Evolutionary conservation across 2,329 filamentous ascomycete genomes (phyloP).

Genomic region (Colletotrichum simmondsii): DNA sequence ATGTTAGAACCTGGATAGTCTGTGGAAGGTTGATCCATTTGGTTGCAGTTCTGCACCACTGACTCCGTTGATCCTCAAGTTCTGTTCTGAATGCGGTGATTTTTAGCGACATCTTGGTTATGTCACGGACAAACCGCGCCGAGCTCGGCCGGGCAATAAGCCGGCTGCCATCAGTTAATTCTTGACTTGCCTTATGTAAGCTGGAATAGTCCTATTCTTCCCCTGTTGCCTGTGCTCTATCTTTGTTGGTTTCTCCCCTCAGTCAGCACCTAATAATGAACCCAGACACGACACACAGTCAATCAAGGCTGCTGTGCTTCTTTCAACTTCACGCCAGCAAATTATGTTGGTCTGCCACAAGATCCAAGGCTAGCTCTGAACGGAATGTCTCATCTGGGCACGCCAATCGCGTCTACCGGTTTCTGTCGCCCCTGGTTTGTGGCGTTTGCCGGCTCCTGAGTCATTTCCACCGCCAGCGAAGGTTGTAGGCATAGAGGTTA

Average conservation of each 20-base stretch:
- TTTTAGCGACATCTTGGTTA: no score
- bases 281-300: background rate
- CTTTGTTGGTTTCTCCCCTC: background rate
- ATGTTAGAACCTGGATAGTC: background rate
- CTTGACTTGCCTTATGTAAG: background rate
- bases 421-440: background rate
- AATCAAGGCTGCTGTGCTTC: background rate
- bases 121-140: no score
- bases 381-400: background rate
- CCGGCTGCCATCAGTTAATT: background rate
- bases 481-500: background rate
- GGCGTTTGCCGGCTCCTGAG: slow-evolving; percentile 3
- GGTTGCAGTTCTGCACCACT: background rate
- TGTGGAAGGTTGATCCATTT: background rate
- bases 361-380: background rate
- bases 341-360: background rate
- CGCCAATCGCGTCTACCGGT: background rate
- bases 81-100: no score
- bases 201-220: background rate
- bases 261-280: slow-evolving; percentile 2
- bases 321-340: background rate
- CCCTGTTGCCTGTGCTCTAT: background rate
- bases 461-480: background rate
- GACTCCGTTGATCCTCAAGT: background rate
- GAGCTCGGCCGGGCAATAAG: background rate